Evolutionary conservation across 1,139 yeast genomes (phyloP).

Genomic region (Taphrina deformans): DNA sequence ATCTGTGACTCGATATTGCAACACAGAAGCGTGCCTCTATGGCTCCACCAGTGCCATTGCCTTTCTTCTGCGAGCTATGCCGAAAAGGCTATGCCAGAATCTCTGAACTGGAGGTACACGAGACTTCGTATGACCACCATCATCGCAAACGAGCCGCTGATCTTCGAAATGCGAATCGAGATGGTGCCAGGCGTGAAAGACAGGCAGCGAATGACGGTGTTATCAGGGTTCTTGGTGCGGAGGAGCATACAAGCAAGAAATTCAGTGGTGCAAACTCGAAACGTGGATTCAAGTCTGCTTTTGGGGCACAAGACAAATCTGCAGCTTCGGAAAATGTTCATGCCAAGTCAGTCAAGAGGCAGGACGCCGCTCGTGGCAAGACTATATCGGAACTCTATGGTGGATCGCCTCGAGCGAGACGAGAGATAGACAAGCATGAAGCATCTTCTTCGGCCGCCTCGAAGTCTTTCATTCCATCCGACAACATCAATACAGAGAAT

Average conservation of each 20-base stretch:
- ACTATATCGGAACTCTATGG: constrained; percentile 11
- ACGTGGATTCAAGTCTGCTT: constrained; percentile 28
- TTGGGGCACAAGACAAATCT: neutral
- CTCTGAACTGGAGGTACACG: constrained; percentile 24
- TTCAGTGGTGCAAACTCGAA: neutral
- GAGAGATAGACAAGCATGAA: neutral
- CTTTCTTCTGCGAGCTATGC: constrained; percentile 28
- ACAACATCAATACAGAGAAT: neutral
- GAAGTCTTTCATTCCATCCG: neutral
- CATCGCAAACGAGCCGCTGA: constrained; percentile 21
- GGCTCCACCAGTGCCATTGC: constrained; percentile 16
- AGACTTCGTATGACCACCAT: constrained; percentile 21
- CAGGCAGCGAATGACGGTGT: constrained; percentile 3
- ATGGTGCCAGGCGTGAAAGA: neutral
- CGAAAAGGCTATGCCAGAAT: constrained; percentile 24
- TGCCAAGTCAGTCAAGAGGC: neutral
- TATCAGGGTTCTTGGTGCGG: neutral
- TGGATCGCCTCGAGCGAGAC: neutral
- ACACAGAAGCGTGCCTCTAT: too few species aligned
- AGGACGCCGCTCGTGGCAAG: neutral
- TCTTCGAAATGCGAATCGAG: constrained; percentile 13
- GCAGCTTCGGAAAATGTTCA: neutral
- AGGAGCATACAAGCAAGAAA: neutral
- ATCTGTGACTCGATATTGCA: too few species aligned
- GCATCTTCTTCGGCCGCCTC: neutral